Evolutionary conservation across 306 rosid species (phyloP).

Genomic region (Dryas octopetala): DNA sequence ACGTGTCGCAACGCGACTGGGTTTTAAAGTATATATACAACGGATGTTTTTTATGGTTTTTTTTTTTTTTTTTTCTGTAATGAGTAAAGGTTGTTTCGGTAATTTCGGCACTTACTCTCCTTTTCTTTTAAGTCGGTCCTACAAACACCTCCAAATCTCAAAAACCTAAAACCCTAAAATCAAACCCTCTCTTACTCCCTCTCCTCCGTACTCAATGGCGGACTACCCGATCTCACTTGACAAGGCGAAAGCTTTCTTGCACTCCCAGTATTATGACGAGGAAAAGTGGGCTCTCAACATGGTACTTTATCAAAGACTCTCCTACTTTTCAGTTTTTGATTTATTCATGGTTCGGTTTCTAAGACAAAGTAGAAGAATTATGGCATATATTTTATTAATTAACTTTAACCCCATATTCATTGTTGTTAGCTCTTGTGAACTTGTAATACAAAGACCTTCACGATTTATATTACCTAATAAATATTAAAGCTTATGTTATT

Average conservation of each 20-base stretch:
- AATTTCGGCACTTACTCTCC: background rate
- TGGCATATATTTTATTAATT: too few species aligned
- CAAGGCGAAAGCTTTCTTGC: slow-evolving; percentile 49
- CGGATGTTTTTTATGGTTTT: too few species aligned
- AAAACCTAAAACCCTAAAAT: slow-evolving; percentile 41
- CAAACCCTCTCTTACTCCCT: background rate
- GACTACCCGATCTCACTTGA: slow-evolving; percentile 50
- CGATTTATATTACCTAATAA: too few species aligned
- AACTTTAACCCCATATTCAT: too few species aligned
- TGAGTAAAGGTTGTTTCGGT: background rate
- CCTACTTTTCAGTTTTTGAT: background rate
- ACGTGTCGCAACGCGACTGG: slow-evolving; percentile 33
- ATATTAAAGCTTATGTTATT: background rate
- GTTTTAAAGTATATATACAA: too few species aligned
- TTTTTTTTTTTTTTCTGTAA: background rate
- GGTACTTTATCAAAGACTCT: slow-evolving; percentile 38
- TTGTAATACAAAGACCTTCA: too few species aligned
- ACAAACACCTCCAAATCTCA: background rate
- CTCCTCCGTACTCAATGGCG: slow-evolving; percentile 49
- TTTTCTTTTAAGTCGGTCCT: too few species aligned
- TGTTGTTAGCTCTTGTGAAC: too few species aligned
- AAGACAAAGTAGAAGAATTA: too few species aligned
- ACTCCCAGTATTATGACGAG: slow-evolving; percentile 66
- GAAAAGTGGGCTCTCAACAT: slow-evolving; percentile 77
- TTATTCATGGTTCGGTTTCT: background rate